phyloP scores from a whole-genome alignment of 805 yeast species.

The Cyberlindnera euphorbiiphila region DNA sequence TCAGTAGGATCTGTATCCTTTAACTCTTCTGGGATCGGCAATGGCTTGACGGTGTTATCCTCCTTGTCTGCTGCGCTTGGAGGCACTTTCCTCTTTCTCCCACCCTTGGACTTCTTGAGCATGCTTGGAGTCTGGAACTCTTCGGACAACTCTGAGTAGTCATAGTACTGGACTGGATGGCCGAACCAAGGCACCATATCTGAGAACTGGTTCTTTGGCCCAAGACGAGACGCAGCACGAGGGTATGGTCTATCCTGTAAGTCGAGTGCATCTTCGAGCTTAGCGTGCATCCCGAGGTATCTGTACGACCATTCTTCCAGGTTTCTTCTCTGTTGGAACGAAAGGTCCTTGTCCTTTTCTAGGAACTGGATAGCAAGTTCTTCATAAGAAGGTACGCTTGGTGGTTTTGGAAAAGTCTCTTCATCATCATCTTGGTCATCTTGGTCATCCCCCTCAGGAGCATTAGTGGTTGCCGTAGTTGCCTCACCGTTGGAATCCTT shows the following conservation, averaged over 20 bases:
- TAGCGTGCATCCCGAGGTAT: constrained; percentile 72
- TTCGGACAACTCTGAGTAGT: constrained; percentile 26
- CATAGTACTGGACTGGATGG: constrained; percentile 66
- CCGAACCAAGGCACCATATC: constrained; percentile 62
- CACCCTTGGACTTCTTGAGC: constrained; percentile 24
- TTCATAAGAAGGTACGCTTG: constrained; percentile 49
- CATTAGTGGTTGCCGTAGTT: background rate
- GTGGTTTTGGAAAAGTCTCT: constrained; percentile 5
- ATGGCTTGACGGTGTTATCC: constrained; percentile 15
- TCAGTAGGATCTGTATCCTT: constrained; percentile 39
- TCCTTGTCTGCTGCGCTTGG: constrained; percentile 21
- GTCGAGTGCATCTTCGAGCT: constrained; percentile 74
- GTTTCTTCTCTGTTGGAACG: constrained; percentile 46
- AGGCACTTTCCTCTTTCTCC: constrained; percentile 24
- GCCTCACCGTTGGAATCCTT: no score
- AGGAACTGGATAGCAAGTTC: constrained; percentile 52
- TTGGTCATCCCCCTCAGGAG: background rate
- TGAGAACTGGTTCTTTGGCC: constrained; percentile 68
- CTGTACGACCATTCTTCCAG: constrained; percentile 80
- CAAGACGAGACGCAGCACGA: constrained; percentile 72
- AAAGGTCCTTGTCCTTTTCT: constrained; percentile 37
- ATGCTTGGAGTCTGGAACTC: constrained; percentile 19
- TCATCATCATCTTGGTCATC: background rate
- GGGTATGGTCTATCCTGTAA: constrained; percentile 77
- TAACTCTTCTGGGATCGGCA: constrained; percentile 47